phyloP scores from a whole-genome alignment of 257 asterid species.

The Gardenia jasminoides region DNA sequence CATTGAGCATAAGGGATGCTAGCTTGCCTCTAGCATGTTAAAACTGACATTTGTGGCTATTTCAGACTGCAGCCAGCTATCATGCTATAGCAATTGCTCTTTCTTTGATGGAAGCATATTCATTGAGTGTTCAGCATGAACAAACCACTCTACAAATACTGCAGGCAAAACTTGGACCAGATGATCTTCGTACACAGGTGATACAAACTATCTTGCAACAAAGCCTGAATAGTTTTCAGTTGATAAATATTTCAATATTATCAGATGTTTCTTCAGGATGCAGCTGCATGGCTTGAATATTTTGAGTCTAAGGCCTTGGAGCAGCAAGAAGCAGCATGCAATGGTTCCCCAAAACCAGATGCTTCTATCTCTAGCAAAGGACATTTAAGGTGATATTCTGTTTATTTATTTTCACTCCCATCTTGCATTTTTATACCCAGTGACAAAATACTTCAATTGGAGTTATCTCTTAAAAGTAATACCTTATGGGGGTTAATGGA shows the following conservation, averaged over 20 bases:
- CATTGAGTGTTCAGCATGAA: constrained; percentile 51
- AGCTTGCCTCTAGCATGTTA: neutral
- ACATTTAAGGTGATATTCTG: constrained; percentile 55
- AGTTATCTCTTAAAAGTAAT: neutral
- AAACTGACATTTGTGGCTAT: constrained; percentile 7
- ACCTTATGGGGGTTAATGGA: neutral
- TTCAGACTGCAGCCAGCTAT: constrained; percentile 52
- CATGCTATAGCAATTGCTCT: constrained; percentile 56
- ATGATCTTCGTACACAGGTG: constrained; percentile 51
- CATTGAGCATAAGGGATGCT: neutral
- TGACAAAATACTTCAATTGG: neutral
- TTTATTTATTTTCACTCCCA: neutral
- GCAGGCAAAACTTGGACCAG: constrained; percentile 46
- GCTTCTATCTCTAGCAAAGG: constrained; percentile 92
- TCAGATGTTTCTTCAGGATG: constrained; percentile 52
- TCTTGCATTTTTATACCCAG: neutral
- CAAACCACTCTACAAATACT: constrained; percentile 50
- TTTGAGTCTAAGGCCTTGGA: constrained; percentile 85
- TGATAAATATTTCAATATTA: constrained; percentile 25
- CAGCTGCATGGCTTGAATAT: constrained; percentile 91
- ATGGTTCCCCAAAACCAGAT: constrained; percentile 81
- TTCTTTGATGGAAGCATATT: constrained; percentile 52
- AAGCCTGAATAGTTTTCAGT: constrained; percentile 4
- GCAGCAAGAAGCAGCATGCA: constrained; percentile 88
- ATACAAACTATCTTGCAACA: constrained; percentile 9